These are phyloP conservation scores for Microcyclospora pomicola DNA, from an alignment of 2,329 filamentous ascomycete species.

Conservation along the genomic window DNA sequence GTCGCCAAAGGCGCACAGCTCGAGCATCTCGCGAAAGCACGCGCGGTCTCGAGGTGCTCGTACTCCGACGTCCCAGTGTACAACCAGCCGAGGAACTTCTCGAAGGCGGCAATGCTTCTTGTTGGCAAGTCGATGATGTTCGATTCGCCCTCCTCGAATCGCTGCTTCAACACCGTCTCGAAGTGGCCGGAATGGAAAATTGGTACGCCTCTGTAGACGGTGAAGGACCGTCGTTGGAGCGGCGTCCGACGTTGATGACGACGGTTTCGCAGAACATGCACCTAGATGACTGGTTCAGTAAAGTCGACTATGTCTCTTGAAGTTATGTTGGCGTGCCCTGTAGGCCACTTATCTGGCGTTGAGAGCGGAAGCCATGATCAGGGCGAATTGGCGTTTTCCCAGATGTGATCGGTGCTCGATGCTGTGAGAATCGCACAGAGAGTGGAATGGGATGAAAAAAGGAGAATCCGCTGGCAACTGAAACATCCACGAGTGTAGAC, in stretches of 20 bases:
- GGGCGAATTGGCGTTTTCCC: too few relatives aligned
- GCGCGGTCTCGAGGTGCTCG: too few relatives aligned
- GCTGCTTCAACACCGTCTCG: constrained; percentile 1
- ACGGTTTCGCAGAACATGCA: constrained; percentile 36
- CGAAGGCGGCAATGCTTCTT: not conserved
- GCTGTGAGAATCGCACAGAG: too few relatives aligned
- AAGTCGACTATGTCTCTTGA: not conserved
- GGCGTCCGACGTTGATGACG: constrained; percentile 3
- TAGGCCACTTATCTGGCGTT: not conserved
- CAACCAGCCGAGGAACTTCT: not conserved
- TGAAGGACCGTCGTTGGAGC: constrained; percentile 2
- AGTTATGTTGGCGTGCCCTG: not conserved
- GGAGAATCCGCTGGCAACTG: too few relatives aligned
- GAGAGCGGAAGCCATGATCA: not conserved
- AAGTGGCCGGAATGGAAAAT: constrained; percentile 11
- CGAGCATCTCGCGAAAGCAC: not conserved
- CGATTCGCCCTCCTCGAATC: constrained; percentile 4
- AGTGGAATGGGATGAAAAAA: too few relatives aligned
- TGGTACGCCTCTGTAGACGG: constrained; percentile 8
- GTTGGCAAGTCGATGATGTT: constrained; percentile 1
- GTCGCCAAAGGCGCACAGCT: constrained; percentile 3
- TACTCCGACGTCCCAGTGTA: not conserved
- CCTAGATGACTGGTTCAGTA: too few relatives aligned
- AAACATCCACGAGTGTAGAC: too few relatives aligned
- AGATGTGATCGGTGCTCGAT: too few relatives aligned